Conservation (phyloP, 371 early-diverging fungal genomes). For the Basidiobolus meristosporus region DNA sequence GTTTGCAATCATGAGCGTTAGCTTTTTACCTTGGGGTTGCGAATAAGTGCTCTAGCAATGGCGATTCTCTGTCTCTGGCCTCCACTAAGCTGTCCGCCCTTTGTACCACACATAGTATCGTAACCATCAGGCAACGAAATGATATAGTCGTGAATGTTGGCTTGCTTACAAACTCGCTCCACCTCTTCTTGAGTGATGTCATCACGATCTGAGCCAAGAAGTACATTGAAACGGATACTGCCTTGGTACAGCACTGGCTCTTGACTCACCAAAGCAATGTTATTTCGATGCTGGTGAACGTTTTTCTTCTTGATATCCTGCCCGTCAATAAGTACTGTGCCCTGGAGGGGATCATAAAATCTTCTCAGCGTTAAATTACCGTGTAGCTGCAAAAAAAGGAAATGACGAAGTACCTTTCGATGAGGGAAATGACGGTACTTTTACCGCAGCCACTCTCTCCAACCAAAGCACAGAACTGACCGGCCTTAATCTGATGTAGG, state of each 20-base stretch:
- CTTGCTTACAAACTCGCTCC: slow-evolving; percentile 20
- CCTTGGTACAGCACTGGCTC: slow-evolving; percentile 52
- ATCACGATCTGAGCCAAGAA: slow-evolving; percentile 27
- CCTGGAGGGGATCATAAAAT: slow-evolving; percentile 45
- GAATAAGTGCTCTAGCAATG: slow-evolving; percentile 50
- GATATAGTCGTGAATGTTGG: slow-evolving; percentile 55
- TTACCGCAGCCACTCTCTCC: slow-evolving; percentile 38
- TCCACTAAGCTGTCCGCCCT: slow-evolving; percentile 50
- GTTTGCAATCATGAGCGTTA: background rate
- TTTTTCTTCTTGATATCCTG: slow-evolving; percentile 32
- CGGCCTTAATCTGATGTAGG: slow-evolving; percentile 29
- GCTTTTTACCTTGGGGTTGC: slow-evolving; percentile 17
- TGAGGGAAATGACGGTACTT: slow-evolving; percentile 40
- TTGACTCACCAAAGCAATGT: slow-evolving; percentile 54
- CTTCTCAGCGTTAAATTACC: slow-evolving; percentile 15
- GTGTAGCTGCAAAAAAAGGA: slow-evolving; percentile 38
- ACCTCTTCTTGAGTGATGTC: slow-evolving; percentile 29
- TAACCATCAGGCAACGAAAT: slow-evolving; percentile 32
- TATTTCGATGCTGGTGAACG: slow-evolving; percentile 23
- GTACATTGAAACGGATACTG: slow-evolving; percentile 56
- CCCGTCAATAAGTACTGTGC: slow-evolving; percentile 46
- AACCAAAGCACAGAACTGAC: slow-evolving; percentile 71
- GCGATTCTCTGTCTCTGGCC: slow-evolving; percentile 74
- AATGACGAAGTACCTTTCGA: slow-evolving; percentile 36
- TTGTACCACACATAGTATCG: slow-evolving; percentile 46